Conservation (phyloP, 2,329 filamentous ascomycete species). For the Colletotrichum plurivorum region DNA sequence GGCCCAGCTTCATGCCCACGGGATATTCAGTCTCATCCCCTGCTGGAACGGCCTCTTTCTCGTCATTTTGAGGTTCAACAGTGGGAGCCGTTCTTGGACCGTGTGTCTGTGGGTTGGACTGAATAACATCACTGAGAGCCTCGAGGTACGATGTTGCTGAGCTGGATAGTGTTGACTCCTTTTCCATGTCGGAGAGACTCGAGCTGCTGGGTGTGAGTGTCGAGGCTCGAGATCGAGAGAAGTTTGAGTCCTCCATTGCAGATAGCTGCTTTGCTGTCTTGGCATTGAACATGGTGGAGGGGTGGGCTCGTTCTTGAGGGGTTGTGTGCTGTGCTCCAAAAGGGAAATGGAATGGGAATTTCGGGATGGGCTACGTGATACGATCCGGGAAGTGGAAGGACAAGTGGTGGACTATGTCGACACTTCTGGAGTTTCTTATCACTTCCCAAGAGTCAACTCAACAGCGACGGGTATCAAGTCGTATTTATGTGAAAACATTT, state of each 20-base stretch:
- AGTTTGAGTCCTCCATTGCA: neutral
- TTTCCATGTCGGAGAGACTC: constrained; percentile 30
- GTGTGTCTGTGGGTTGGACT: neutral
- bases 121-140: neutral
- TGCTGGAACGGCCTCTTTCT: neutral
- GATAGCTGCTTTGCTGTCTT: constrained; percentile 3
- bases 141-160: constrained; percentile 16
- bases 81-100: neutral
- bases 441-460: too few relatives aligned
- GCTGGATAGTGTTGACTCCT: constrained; percentile 20
- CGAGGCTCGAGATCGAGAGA: constrained; percentile 7
- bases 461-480: too few relatives aligned
- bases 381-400: neutral
- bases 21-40: constrained; percentile 19
- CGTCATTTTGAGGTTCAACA: neutral
- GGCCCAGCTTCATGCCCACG: constrained; percentile 44
- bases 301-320: neutral
- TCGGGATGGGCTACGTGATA: constrained; percentile 3
- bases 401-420: too few relatives aligned
- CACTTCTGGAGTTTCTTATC: too few relatives aligned
- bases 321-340: neutral
- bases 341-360: neutral
- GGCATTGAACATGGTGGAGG: constrained; percentile 23
- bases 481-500: too few relatives aligned
- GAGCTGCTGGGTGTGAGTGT: constrained; percentile 23